phyloP scores from a whole-genome alignment of 352 stramenopile genomes.

The Paralagenidium karlingii region DNA sequence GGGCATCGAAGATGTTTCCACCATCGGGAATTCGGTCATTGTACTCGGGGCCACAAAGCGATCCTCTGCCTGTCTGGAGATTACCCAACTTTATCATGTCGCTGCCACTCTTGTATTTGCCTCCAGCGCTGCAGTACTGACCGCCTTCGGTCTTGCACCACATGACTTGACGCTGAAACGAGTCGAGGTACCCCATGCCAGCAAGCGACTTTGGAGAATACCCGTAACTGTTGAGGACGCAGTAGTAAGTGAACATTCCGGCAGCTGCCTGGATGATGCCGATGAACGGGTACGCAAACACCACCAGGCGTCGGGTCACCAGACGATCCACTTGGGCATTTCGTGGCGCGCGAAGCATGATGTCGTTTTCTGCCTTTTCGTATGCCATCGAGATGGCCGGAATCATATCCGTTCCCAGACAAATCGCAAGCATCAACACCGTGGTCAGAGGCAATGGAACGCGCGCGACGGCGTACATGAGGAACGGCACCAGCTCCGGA shows the following conservation, averaged over 20 bases:
- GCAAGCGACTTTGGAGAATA: constrained; percentile 73
- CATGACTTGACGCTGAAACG: constrained; percentile 81
- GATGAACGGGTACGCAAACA: constrained; percentile 80
- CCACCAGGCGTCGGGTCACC: constrained; percentile 85
- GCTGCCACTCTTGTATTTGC: constrained; percentile 27
- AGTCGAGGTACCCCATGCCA: constrained; percentile 60
- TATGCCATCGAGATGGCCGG: constrained; percentile 89
- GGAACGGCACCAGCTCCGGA: constrained; percentile 75
- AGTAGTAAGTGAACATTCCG: constrained; percentile 83
- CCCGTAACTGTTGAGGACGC: constrained; percentile 83
- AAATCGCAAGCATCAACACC: constrained; percentile 86
- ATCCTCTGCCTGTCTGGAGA: too few relatives aligned
- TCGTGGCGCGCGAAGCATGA: constrained; percentile 71
- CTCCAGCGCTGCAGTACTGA: constrained; percentile 51
- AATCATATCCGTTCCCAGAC: constrained; percentile 88
- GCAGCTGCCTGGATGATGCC: constrained; percentile 77
- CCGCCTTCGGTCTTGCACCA: constrained; percentile 60
- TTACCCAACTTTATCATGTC: constrained; percentile 13
- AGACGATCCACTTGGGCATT: constrained; percentile 76
- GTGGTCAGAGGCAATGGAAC: constrained; percentile 84
- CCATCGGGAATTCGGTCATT: constrained; percentile 28
- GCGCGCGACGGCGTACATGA: constrained; percentile 75
- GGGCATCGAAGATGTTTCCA: constrained; percentile 53
- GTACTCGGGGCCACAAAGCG: constrained; percentile 29
- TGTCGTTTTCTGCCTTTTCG: constrained; percentile 77